phyloP scores from a whole-genome alignment of 228 moss, liverwort and hornwort species.

The Sphagnum magellanicum region DNA sequence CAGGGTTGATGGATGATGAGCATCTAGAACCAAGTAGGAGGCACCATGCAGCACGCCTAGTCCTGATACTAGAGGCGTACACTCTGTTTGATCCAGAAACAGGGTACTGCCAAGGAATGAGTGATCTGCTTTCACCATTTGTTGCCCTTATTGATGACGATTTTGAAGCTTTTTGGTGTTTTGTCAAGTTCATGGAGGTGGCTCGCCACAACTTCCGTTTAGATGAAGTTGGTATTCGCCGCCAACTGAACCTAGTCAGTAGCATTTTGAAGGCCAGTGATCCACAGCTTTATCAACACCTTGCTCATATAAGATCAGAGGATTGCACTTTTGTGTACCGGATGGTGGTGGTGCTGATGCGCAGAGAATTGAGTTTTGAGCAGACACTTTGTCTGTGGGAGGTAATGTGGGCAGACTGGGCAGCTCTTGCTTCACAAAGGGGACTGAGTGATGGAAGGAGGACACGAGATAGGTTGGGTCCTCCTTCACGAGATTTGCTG shows the following conservation, averaged over 20 bases:
- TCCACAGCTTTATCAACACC: slow-evolving; percentile 62
- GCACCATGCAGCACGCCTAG: slow-evolving; percentile 89
- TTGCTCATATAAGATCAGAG: slow-evolving; percentile 59
- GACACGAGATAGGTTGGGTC: slow-evolving; percentile 40
- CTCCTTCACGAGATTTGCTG: slow-evolving; percentile 78
- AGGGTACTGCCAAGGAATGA: slow-evolving; percentile 99
- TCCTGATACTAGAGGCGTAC: slow-evolving; percentile 84
- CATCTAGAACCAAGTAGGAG: slow-evolving; percentile 81
- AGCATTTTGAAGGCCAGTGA: slow-evolving; percentile 59
- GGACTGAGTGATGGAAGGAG: slow-evolving; percentile 13
- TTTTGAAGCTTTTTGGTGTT: slow-evolving; percentile 90
- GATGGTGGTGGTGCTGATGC: slow-evolving; percentile 93
- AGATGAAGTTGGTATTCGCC: slow-evolving; percentile 83
- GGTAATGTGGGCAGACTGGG: slow-evolving; percentile 94
- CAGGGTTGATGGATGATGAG: slow-evolving; percentile 75
- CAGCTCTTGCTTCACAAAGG: slow-evolving; percentile 48
- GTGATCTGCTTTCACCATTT: slow-evolving; percentile 90
- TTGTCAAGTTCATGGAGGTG: slow-evolving; percentile 86
- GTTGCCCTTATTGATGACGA: slow-evolving; percentile 87
- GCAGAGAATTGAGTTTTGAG: slow-evolving; percentile 92
- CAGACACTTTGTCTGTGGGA: slow-evolving; percentile 97
- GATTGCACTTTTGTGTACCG: slow-evolving; percentile 94
- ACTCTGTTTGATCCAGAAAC: slow-evolving; percentile 80
- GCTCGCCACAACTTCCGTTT: slow-evolving; percentile 83
- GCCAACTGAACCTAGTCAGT: slow-evolving; percentile 72